These are phyloP conservation scores for Eimeria falciformis DNA, from an alignment of 169 alveolate species.

Conservation along the genomic window DNA sequence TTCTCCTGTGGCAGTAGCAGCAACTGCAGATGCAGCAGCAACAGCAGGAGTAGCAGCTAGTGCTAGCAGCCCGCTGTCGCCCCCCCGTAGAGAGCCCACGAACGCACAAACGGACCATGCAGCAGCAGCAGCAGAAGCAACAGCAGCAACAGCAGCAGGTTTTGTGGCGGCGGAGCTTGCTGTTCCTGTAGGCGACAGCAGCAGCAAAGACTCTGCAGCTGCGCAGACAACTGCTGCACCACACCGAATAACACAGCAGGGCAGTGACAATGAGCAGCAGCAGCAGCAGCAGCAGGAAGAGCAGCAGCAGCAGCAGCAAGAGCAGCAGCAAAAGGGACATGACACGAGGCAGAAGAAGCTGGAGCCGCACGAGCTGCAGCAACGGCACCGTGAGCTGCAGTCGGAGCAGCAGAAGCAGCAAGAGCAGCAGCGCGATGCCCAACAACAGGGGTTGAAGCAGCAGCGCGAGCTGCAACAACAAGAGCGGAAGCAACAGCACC, in stretches of 20 bases:
- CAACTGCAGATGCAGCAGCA: constrained; percentile 23
- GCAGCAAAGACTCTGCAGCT: neutral
- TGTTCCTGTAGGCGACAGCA: neutral
- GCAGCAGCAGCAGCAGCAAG: constrained; percentile 32
- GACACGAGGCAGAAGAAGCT: neutral
- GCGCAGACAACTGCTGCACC: neutral
- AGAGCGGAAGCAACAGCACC: neutral
- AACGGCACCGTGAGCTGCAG: neutral
- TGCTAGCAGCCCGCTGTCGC: neutral
- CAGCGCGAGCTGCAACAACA: neutral
- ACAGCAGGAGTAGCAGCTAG: neutral
- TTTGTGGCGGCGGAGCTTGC: neutral
- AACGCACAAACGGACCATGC: neutral
- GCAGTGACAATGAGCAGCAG: neutral
- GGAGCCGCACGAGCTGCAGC: neutral
- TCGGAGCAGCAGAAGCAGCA: neutral
- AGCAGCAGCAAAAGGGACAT: neutral
- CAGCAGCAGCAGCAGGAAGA: neutral
- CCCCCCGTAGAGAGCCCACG: no score
- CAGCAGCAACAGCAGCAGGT: constrained; percentile 2
- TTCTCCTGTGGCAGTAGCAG: neutral
- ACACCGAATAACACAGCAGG: neutral
- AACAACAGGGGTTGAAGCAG: neutral
- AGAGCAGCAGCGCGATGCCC: neutral
- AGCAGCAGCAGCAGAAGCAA: neutral